These are phyloP conservation scores for Vitis amurensis DNA, from an alignment of 164 flowering plant species.

Conservation along the genomic window DNA sequence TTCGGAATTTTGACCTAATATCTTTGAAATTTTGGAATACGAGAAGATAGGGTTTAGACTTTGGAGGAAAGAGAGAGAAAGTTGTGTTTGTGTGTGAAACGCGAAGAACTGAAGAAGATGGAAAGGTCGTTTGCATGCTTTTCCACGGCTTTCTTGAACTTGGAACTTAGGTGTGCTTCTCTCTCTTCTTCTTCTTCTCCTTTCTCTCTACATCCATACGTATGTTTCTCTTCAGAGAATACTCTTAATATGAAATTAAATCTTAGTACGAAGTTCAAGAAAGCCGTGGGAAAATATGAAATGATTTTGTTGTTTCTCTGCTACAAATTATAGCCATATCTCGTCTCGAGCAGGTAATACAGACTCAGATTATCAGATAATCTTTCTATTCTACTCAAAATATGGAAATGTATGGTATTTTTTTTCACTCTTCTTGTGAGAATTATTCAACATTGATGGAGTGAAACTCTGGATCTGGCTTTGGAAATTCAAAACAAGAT, in stretches of 20 bases:
- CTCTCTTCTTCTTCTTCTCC: background rate
- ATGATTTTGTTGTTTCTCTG: background rate
- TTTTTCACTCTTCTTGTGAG: too few relatives aligned
- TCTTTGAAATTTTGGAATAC: background rate
- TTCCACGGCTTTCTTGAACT: slow-evolving; percentile 61
- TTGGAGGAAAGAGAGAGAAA: background rate
- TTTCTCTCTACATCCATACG: background rate
- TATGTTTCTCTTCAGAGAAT: too few relatives aligned
- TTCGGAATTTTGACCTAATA: background rate
- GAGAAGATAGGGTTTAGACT: background rate
- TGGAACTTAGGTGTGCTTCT: slow-evolving; percentile 23
- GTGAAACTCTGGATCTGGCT: too few relatives aligned
- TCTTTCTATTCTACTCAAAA: too few relatives aligned
- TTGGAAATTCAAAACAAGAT: too few relatives aligned
- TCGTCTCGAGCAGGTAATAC: too few relatives aligned
- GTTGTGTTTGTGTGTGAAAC: background rate
- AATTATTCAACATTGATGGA: too few relatives aligned
- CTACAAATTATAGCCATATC: too few relatives aligned
- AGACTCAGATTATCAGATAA: too few relatives aligned
- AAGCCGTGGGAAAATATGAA: slow-evolving; percentile 26
- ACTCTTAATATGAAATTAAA: background rate
- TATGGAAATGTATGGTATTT: too few relatives aligned
- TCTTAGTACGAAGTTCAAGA: slow-evolving; percentile 21
- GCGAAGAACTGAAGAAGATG: background rate
- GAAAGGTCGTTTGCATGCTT: slow-evolving; percentile 34